Percentiles rank a stretch among this genome's conserved stretches.
Evolutionary conservation across 2,329 filamentous ascomycete species (phyloP).

Genomic region (Phyllosticta citribraziliensis): DNA sequence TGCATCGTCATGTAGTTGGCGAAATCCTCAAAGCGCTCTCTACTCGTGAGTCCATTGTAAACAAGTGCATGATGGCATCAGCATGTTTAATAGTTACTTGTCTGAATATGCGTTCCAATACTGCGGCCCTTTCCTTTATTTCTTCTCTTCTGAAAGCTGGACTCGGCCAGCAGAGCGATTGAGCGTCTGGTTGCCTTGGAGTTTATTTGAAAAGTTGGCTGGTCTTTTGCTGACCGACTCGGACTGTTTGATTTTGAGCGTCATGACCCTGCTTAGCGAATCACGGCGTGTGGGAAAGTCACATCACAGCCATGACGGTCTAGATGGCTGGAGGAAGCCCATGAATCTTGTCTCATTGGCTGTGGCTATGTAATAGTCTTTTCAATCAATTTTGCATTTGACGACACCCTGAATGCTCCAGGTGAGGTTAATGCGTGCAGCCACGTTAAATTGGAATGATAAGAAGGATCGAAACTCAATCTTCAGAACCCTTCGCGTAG

Average conservation of each 20-base stretch:
- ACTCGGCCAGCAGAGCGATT: neutral
- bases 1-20: slow-evolving; percentile 64
- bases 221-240: neutral
- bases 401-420: neutral
- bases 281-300: neutral
- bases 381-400: neutral
- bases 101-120: neutral
- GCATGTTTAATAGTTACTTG: neutral
- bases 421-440: neutral
- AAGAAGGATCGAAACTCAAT: neutral
- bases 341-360: neutral
- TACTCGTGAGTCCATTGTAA: neutral
- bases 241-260: neutral
- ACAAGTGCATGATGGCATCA: neutral
- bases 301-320: neutral
- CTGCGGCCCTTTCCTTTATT: neutral
- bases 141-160: neutral
- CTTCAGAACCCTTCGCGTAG: neutral
- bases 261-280: neutral
- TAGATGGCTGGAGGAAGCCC: neutral
- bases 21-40: neutral
- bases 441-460: neutral
- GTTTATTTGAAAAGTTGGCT: neutral
- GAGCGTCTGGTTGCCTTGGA: neutral
- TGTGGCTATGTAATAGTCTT: neutral